Base-by-base conservation (phyloP, 2,329 filamentous ascomycete genomes). In the Sphaerulina vaccinii region DNA sequence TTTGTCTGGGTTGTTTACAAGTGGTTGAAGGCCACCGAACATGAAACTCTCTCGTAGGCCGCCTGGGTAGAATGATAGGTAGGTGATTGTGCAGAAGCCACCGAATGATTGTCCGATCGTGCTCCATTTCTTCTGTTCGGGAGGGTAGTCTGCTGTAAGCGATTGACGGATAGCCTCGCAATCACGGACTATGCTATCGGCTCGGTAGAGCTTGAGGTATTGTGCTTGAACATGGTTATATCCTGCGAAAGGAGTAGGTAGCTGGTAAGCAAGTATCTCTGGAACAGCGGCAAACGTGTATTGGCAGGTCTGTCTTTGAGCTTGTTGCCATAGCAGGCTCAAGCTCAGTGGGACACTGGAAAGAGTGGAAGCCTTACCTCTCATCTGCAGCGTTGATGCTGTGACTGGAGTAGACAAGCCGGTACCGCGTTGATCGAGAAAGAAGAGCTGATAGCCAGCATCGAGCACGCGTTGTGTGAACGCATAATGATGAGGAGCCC, bases 51-150 rank as follows among this genome's bases (percentile, higher is more conserved):
- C 92, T 23, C 84, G 82, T 19, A 97, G 71, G 1, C 87, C 87
- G 27, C 51, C 21, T 0, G 89, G 88, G 61, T 77, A 85, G 67
- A 88, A 84, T 2, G 87, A 93, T 13, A 97, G 79, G 69, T 96
- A 97, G 6, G 87, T 92, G 27, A 90, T 76, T 41, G 79, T 80
- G 65, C 90, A 88, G 70, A 96, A 96, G 1, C 92, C 92, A 33
- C 92, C 92, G 69, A 95, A 97, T 13, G 86, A 91, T 72, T 96
- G 92, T 7, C 92, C 92, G 56, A 95, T 86, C 23, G 93, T 80
- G 52, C 84, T 87, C 92, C 91, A 96, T 67, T 85, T 84, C 68
- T 84, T 81, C 66, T 87, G 84, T 41, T 86, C 81, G 18, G 80
- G 75, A 0, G 87, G 83, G 62, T 84, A 87, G 45, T 84, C 82